Evolutionary conservation across 2,329 filamentous ascomycete genomes (phyloP).

Genomic region (Colletotrichum cordylinicola): DNA sequence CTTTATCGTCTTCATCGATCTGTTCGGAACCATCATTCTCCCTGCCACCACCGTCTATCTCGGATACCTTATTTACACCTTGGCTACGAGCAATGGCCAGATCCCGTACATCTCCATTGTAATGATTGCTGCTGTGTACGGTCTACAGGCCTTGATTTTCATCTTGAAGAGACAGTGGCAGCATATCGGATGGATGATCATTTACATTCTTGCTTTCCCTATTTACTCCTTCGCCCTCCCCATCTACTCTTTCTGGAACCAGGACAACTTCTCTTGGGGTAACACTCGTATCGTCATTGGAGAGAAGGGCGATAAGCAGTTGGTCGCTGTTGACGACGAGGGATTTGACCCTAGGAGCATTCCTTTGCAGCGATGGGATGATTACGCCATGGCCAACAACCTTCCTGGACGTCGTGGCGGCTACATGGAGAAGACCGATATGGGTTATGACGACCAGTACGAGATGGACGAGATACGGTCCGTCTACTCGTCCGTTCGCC

Average conservation of each 20-base stretch:
- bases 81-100: conserved; percentile 72
- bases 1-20: conserved; percentile 93
- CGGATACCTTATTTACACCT: conserved; percentile 82
- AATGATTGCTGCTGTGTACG: conserved; percentile 91
- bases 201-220: conserved; percentile 94
- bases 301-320: conserved; percentile 87
- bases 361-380: conserved; percentile 95
- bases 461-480: conserved; percentile 99
- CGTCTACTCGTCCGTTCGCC: conserved; percentile 90
- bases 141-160: conserved; percentile 95
- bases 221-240: conserved; percentile 92
- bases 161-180: conserved; percentile 98
- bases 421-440: conserved; percentile 67
- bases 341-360: conserved; percentile 91
- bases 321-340: conserved; percentile 86
- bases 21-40: conserved; percentile 90
- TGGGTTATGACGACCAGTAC: conserved; percentile 76
- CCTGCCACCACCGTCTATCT: conserved; percentile 89
- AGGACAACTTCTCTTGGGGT: conserved; percentile 99
- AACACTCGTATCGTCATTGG: conserved; percentile 97
- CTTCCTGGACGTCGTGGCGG: conserved; percentile 89
- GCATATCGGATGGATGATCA: conserved; percentile 99
- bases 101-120: conserved; percentile 88
- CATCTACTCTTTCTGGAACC: conserved; percentile 99
- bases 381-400: conserved; percentile 86